Conservation (phyloP, 106 monocot genomes). For the Phalaenopsis equestris region DNA sequence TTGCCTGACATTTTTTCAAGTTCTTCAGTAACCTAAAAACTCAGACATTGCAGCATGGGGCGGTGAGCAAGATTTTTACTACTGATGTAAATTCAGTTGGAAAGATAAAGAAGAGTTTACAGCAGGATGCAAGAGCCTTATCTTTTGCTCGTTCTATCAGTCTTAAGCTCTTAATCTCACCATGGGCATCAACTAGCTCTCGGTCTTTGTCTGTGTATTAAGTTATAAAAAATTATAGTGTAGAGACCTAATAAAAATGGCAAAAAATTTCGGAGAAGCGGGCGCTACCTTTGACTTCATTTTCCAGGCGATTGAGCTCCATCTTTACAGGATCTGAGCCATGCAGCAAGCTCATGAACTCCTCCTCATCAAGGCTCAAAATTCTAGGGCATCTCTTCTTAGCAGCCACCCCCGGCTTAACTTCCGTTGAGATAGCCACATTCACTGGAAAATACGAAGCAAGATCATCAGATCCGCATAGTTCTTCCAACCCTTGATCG, state of each 20-base stretch:
- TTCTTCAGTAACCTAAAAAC: conserved; percentile 57
- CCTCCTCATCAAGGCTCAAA: conserved; percentile 50
- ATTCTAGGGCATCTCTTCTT: conserved; percentile 33
- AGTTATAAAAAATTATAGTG: neutral
- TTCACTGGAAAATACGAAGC: neutral
- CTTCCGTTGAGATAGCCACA: conserved; percentile 1
- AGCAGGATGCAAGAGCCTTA: conserved; percentile 36
- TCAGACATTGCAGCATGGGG: conserved; percentile 3
- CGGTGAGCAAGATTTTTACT: neutral
- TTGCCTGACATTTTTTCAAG: conserved; percentile 55
- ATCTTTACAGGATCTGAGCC: conserved; percentile 78
- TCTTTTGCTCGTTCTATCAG: conserved; percentile 74
- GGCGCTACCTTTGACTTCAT: conserved; percentile 55
- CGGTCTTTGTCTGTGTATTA: conserved; percentile 60
- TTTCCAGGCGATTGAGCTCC: conserved; percentile 69
- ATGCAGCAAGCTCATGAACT: conserved; percentile 43
- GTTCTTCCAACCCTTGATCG: conserved; percentile 1
- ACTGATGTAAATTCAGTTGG: neutral
- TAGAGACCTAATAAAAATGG: neutral
- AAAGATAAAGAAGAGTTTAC: neutral
- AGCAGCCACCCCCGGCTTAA: neutral
- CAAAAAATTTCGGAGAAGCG: neutral
- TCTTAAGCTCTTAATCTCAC: conserved; percentile 62
- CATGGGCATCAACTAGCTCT: conserved; percentile 49
- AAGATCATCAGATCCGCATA: conserved; percentile 3